A percentile compares a stretch with the other conserved stretches of the same genome.
phyloP scores from a whole-genome alignment of 306 rosid genomes.

The Abrus pulchellus region DNA sequence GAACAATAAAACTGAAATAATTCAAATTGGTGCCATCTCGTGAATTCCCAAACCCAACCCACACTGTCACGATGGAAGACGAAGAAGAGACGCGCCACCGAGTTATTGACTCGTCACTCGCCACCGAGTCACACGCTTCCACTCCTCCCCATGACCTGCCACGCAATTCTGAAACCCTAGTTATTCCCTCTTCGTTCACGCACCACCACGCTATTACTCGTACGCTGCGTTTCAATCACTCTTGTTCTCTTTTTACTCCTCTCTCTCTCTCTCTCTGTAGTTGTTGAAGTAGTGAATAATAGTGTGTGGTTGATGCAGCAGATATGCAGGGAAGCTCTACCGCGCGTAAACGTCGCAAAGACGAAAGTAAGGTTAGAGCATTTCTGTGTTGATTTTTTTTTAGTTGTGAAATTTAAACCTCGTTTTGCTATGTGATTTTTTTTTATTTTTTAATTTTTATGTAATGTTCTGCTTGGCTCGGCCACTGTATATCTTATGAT shows the following conservation, averaged over 20 bases:
- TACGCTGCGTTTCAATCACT: slow-evolving; percentile 42
- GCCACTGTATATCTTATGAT: neutral
- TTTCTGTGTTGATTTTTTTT: slow-evolving; percentile 41
- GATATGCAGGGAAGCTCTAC: slow-evolving; percentile 56
- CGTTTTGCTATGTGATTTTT: slow-evolving; percentile 11
- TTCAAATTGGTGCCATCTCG: slow-evolving; percentile 41
- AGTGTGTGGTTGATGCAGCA: slow-evolving; percentile 50
- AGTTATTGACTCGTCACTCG: neutral
- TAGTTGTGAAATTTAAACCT: neutral
- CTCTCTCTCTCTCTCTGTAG: neutral
- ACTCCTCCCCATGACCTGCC: slow-evolving; percentile 23
- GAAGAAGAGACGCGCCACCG: slow-evolving; percentile 28
- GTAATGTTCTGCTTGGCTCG: neutral
- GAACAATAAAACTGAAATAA: neutral
- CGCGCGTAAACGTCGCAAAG: slow-evolving; percentile 44
- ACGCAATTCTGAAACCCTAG: slow-evolving; percentile 70
- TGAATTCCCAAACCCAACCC: slow-evolving; percentile 6
- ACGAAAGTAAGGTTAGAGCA: slow-evolving; percentile 61
- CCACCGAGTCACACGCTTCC: slow-evolving; percentile 47
- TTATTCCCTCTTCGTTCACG: slow-evolving; percentile 44
- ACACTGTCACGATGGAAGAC: neutral
- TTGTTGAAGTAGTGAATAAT: slow-evolving; percentile 28
- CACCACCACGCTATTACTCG: slow-evolving; percentile 53
- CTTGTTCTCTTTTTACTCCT: neutral
- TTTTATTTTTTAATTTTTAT: neutral